Conservation (phyloP, 1,139 yeast genomes). For the Trichomonascaceae sp. region DNA sequence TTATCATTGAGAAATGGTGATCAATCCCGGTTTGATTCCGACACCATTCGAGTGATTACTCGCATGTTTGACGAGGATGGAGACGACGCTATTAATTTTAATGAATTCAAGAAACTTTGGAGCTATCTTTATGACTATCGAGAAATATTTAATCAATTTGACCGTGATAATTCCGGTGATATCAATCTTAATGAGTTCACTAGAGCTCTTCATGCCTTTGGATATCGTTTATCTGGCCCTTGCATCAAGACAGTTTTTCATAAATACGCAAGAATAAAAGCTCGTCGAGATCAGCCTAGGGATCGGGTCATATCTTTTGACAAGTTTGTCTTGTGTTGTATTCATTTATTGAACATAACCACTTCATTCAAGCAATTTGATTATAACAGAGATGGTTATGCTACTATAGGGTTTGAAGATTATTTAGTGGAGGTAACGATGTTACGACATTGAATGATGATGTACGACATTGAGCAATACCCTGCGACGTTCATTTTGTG, state of each 20-base stretch:
- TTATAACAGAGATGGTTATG: slow-evolving; percentile 67
- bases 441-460: slow-evolving; percentile 5
- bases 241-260: slow-evolving; percentile 57
- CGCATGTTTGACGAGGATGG: slow-evolving; percentile 52
- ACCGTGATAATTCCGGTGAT: slow-evolving; percentile 52
- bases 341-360: slow-evolving; percentile 69
- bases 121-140: slow-evolving; percentile 68
- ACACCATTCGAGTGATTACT: slow-evolving; percentile 61
- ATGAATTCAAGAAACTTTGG: slow-evolving; percentile 69
- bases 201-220: slow-evolving; percentile 61
- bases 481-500: background rate
- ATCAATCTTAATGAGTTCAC: slow-evolving; percentile 65
- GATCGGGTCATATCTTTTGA: slow-evolving; percentile 69
- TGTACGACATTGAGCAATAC: background rate
- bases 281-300: slow-evolving; percentile 36
- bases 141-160: slow-evolving; percentile 59
- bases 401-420: slow-evolving; percentile 71
- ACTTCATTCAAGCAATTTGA: slow-evolving; percentile 76
- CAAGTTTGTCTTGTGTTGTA: slow-evolving; percentile 72
- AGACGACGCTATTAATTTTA: slow-evolving; percentile 48
- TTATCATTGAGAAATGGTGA: slow-evolving; percentile 57
- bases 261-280: slow-evolving; percentile 36
- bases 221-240: slow-evolving; percentile 59
- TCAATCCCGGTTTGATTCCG: slow-evolving; percentile 55
- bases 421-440: slow-evolving; percentile 55